Evolutionary conservation across 768 basidiomycete genomes (phyloP).

Genomic region (Chiua virens): DNA sequence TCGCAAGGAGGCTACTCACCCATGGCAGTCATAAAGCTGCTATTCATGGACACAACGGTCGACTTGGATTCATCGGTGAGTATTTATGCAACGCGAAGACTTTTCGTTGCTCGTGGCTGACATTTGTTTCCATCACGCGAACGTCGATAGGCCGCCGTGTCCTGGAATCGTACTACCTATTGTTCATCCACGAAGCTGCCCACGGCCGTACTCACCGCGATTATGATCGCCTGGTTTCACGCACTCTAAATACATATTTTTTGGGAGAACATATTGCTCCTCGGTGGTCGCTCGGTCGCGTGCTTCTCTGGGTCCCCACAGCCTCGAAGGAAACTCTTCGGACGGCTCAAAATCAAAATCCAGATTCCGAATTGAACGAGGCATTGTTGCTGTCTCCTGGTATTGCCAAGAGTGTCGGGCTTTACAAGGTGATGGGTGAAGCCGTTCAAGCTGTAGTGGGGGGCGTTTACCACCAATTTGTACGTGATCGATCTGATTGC

Average conservation of each 20-base stretch:
- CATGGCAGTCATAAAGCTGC: slow-evolving; percentile 75
- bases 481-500: slow-evolving; percentile 41
- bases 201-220: slow-evolving; percentile 49
- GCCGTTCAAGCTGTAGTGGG: slow-evolving; percentile 76
- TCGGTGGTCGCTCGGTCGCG: slow-evolving; percentile 70
- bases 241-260: slow-evolving; percentile 64
- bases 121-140: neutral
- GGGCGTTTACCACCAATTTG: slow-evolving; percentile 78
- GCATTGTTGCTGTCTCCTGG: slow-evolving; percentile 32
- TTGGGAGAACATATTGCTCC: slow-evolving; percentile 75
- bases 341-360: slow-evolving; percentile 10
- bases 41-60: slow-evolving; percentile 66
- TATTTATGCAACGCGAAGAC: neutral
- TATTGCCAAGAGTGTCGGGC: slow-evolving; percentile 55
- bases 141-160: slow-evolving; percentile 65
- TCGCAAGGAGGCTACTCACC: slow-evolving; percentile 73
- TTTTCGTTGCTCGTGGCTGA: slow-evolving; percentile 1
- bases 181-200: slow-evolving; percentile 64
- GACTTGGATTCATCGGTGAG: slow-evolving; percentile 69
- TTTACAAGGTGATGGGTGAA: slow-evolving; percentile 78
- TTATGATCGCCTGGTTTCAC: slow-evolving; percentile 55
- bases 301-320: slow-evolving; percentile 75
- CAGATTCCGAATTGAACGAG: slow-evolving; percentile 28
- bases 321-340: slow-evolving; percentile 38
- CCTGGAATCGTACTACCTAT: slow-evolving; percentile 69